Conservation (phyloP, 1,284 basidiomycete genomes). For the Tetrapyrgos nigripes region DNA sequence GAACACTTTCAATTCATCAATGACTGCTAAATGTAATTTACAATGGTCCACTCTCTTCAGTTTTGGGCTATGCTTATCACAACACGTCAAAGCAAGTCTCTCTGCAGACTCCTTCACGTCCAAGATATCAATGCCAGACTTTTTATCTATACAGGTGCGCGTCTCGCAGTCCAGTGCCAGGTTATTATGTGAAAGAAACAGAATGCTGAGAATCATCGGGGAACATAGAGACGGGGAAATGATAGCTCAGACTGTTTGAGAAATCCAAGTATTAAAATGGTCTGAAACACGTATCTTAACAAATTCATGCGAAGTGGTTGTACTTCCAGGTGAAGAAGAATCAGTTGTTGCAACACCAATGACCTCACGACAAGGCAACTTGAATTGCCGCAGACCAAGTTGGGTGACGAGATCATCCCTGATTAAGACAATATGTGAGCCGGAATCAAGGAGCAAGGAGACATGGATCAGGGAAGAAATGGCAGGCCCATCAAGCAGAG, state of each 20-base stretch:
- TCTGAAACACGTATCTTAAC: too few species aligned
- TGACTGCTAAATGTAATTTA: background rate
- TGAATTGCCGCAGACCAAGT: constrained; percentile 8
- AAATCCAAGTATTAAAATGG: constrained; percentile 1
- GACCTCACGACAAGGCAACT: constrained; percentile 22
- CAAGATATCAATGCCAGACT: too few species aligned
- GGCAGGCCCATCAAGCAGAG: too few species aligned
- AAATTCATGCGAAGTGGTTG: too few species aligned
- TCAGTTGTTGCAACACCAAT: constrained; percentile 23
- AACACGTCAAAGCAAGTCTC: constrained; percentile 19
- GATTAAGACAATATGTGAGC: too few species aligned
- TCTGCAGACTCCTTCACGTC: too few species aligned
- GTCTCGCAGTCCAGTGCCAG: constrained; percentile 26
- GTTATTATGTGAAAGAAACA: constrained; percentile 24
- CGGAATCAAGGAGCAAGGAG: too few species aligned
- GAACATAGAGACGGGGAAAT: background rate
- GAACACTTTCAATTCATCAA: background rate
- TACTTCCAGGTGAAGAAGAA: too few species aligned
- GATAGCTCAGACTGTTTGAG: constrained; percentile 9
- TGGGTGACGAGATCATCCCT: constrained; percentile 19
- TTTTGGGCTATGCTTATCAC: constrained; percentile 15
- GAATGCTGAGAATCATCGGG: constrained; percentile 31
- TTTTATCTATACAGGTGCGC: constrained; percentile 24
- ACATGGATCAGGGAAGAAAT: too few species aligned
- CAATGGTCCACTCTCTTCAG: background rate